A percentile compares a stretch with the other conserved stretches of the same genome.
Conservation (phyloP, 768 basidiomycete genomes). For the Tulasnella sp. region DNA sequence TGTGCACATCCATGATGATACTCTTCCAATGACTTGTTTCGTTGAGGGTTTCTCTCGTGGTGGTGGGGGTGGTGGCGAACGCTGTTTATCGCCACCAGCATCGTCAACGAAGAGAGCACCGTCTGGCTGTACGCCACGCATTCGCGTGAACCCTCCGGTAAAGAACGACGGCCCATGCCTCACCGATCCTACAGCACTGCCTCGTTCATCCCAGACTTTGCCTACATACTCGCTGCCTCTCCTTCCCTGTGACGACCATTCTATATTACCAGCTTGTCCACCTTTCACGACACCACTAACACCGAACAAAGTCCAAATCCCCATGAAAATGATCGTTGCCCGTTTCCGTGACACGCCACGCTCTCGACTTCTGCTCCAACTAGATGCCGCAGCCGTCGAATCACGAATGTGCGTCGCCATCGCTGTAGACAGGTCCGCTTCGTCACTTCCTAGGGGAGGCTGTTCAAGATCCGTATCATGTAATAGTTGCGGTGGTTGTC, state of each 20-base stretch:
- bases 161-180: not conserved
- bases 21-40: constrained; percentile 71
- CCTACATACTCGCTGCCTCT: constrained; percentile 31
- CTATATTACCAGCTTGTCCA: constrained; percentile 21
- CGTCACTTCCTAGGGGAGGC: constrained; percentile 30
- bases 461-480: too few species aligned
- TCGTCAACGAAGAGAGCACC: not conserved
- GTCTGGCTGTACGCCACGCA: not conserved
- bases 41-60: too few species aligned
- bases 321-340: constrained; percentile 72
- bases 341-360: constrained; percentile 44
- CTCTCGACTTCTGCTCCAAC: constrained; percentile 32
- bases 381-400: constrained; percentile 13
- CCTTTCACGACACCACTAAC: constrained; percentile 40
- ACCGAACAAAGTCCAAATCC: constrained; percentile 64
- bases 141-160: not conserved
- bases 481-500: constrained; percentile 37
- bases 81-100: too few species aligned
- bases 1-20: constrained; percentile 92
- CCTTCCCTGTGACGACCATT: constrained; percentile 24
- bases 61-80: too few species aligned
- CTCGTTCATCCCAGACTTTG: not conserved
- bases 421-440: constrained; percentile 30
- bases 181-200: not conserved
- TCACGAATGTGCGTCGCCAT: not conserved